Evolutionary conservation across 768 basidiomycete genomes (phyloP), one percentile per base, ranked within the genome.

Genomic region (Termitomyces sp.): DNA sequence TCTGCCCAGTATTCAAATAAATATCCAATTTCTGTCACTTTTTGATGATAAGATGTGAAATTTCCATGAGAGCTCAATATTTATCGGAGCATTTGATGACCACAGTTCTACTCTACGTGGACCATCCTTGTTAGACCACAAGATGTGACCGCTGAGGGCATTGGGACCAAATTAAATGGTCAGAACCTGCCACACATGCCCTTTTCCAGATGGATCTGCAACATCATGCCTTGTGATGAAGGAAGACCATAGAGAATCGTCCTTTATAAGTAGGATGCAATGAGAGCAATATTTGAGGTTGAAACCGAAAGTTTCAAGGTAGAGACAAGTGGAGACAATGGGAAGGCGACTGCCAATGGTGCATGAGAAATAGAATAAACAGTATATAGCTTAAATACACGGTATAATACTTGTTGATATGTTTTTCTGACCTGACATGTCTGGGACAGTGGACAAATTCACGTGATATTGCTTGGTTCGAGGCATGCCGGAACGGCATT

Each of bases 251-350:
- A 2, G 43, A 54, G 56, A 76, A 70, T 8, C 49, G 54, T 36
- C 77, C 79, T 62, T 79, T 76, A 61, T 69, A 79, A 10, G 74
- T 64, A 16, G 68, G 62, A 49, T 71, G 66, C 13, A 79, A 63
- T 6, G 52, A 45, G 38, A 79, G 63, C 5, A 38, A 41, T 3
- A 57, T 79, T 78, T 24, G 68, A 59, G 26, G 76, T 75, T 1
- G 56, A 60, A 1, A 67, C 72, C 10, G 45, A 28, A 33, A 74
- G 47, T 55, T 63, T 58, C 45, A 78, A 68, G 5, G 59, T 62
- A 3, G 77, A 74, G 47, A 71, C 66, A n/a, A 72, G 60, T 1
- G 79, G 75, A 18, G 72, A 68, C 16, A 65, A 57, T 4, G 67
- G 62, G 57, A 78, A 66, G 10, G 58, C 54, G 38, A 78, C 50